These are phyloP conservation scores for Tolypocladium ovalisporum DNA, from an alignment of 2,329 filamentous ascomycete genomes.

Conservation along the genomic window DNA sequence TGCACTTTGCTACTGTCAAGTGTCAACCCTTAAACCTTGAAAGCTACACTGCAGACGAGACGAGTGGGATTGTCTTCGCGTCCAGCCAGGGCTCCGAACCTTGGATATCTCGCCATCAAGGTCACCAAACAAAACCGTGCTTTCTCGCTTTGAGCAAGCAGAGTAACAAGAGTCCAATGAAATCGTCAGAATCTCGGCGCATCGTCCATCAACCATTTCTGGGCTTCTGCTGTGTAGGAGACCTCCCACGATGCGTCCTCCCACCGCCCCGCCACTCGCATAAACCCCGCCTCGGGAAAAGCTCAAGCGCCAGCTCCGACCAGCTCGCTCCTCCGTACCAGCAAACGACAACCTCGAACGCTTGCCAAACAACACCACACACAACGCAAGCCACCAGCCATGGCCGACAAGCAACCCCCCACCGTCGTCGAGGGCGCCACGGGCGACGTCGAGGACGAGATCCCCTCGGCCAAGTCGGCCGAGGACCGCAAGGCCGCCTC, in stretches of 20 bases:
- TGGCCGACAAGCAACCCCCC: slow-evolving; percentile 52
- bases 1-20: not conserved
- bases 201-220: not conserved
- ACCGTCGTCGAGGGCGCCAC: slow-evolving; percentile 49
- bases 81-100: not conserved
- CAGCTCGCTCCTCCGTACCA: not conserved
- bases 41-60: not conserved
- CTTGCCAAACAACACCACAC: not conserved
- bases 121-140: not conserved
- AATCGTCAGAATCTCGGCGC: not conserved
- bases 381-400: slow-evolving; percentile 15
- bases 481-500: slow-evolving; percentile 70
- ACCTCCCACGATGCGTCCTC: not conserved
- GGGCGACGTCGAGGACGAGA: slow-evolving; percentile 48
- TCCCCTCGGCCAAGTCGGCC: slow-evolving; percentile 47
- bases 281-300: not conserved
- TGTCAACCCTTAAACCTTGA: no score
- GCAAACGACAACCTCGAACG: no score
- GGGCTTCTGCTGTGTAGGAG: not conserved
- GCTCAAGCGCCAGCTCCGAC: not conserved
- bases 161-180: no score
- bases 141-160: no score
- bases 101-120: not conserved
- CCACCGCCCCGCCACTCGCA: not conserved
- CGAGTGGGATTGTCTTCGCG: not conserved